phyloP scores from a whole-genome alignment of 768 basidiomycete species.

The Suillus americanus region DNA sequence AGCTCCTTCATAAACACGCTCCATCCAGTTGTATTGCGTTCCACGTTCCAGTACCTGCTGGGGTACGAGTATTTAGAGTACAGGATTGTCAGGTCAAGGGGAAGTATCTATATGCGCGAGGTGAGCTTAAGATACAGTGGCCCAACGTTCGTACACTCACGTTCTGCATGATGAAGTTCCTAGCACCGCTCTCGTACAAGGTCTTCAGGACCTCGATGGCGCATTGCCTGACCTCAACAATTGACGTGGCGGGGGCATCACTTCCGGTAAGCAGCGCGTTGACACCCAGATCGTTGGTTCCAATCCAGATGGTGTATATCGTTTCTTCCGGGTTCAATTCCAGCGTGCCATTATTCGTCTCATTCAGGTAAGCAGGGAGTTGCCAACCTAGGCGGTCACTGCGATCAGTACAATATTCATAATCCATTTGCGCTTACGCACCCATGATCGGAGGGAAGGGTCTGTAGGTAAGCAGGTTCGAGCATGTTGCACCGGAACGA shows the following conservation, averaged over 20 bases:
- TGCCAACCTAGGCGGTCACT: conserved; percentile 14
- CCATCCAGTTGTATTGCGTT: conserved; percentile 59
- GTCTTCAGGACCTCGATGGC: conserved; percentile 59
- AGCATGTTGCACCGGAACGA: conserved; percentile 63
- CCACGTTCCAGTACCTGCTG: conserved; percentile 48
- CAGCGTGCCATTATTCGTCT: conserved; percentile 41
- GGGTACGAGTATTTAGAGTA: conserved; percentile 50
- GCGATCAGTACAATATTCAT: background rate
- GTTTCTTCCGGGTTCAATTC: conserved; percentile 44
- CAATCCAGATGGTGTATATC: conserved; percentile 67
- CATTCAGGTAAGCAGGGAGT: conserved; percentile 51
- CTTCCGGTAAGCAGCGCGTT: conserved; percentile 53
- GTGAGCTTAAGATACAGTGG: background rate
- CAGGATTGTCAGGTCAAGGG: conserved; percentile 47
- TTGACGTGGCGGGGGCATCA: conserved; percentile 43
- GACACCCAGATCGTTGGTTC: conserved; percentile 63
- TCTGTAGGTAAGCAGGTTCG: conserved; percentile 57
- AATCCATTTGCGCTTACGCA: conserved; percentile 32
- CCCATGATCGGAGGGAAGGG: conserved; percentile 61
- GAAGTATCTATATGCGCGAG: conserved; percentile 49
- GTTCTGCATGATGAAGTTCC: conserved; percentile 71
- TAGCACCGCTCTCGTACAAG: conserved; percentile 56
- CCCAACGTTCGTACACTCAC: conserved; percentile 34
- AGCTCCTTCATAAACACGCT: conserved; percentile 55
- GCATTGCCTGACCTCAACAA: conserved; percentile 58